Conservation (phyloP, 2,329 filamentous ascomycete species). For the Sporothrix dimorphospora region DNA sequence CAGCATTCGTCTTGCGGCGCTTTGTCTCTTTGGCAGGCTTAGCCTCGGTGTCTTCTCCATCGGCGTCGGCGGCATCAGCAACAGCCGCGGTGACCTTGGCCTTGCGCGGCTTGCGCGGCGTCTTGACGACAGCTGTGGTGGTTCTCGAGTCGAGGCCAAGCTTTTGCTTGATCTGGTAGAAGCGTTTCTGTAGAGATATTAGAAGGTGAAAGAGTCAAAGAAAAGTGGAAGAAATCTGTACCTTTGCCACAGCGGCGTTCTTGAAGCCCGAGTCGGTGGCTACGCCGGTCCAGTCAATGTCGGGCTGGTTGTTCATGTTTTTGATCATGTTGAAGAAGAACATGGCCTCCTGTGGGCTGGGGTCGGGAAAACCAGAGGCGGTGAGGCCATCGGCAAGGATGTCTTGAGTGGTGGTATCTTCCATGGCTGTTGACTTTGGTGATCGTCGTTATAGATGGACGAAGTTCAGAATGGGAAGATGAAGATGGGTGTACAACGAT, state of each 20-base stretch:
- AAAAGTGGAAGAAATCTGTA: constrained; percentile 33
- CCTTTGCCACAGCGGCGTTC: constrained; percentile 51
- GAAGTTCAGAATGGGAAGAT: neutral
- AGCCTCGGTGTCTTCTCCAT: neutral
- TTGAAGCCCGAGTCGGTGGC: constrained; percentile 50
- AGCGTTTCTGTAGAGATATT: constrained; percentile 42
- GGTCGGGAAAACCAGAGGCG: constrained; percentile 37
- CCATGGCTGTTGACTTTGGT: too few species aligned
- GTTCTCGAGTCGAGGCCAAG: constrained; percentile 42
- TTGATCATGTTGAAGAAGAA: constrained; percentile 52
- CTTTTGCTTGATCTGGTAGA: constrained; percentile 55
- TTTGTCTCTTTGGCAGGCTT: constrained; percentile 27
- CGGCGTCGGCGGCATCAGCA: neutral
- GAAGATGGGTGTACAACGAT: neutral
- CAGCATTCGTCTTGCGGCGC: constrained; percentile 31
- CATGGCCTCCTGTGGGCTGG: constrained; percentile 47
- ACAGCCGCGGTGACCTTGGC: neutral
- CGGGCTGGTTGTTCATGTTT: constrained; percentile 48
- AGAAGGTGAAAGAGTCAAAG: neutral
- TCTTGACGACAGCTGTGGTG: neutral
- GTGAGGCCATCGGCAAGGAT: neutral
- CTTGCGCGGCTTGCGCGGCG: constrained; percentile 18
- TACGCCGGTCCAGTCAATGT: constrained; percentile 54
- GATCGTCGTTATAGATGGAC: neutral
- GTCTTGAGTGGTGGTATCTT: neutral